Base-by-base conservation (phyloP, 805 yeast genomes). In the Cyberlindnera meyerae region DNA sequence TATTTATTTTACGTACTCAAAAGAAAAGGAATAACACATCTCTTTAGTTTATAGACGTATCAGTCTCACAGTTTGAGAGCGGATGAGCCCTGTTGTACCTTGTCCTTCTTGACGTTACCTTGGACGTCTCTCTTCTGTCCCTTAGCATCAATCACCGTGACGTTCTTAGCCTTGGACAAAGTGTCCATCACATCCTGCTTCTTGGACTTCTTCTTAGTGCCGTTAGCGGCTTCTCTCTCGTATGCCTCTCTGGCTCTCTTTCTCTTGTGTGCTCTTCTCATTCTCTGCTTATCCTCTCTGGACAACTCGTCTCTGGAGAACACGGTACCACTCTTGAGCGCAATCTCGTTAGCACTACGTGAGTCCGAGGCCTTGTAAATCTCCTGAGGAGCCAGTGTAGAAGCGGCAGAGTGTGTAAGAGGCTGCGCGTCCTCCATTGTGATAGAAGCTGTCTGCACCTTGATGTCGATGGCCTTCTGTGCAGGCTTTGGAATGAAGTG, bases 391-490 rank as follows among this genome's bases (percentile, higher is more conserved):
- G 98, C 98, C 51, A 93, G 70, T 33, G 83, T 75, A 11, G 80
- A 66, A 16, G 80, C 85, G 24, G 74, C 65, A 2, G 93, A 76
- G 64, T 84, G 70, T 25, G 88, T 79, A 40, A 86, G 69, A 33
- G 98, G 98, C 63, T 88, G 97, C 2, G 96, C 93, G 55, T 93
- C 97, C 63, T 90, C 98, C 95, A 90, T 85, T 2, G 81, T 55
- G 33, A 93, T 81, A 2, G 95, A 73, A 5, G 95, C 80, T 0
- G 84, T 71, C 39, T 89, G 82, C 26, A 88, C 86, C 57, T 82
- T 86, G 54, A 93, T 79, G 40, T 84, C 88, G 44, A 90, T 65
- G 16, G 80, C 64, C 50, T 85, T 82, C 58, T 84, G 80, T 26
- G 84, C 77, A 13, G 96, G 95, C 60, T 82, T 85, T 34, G 98